Base-by-base conservation (phyloP, 208 protist genomes). In the Crithidia expoeki region DNA sequence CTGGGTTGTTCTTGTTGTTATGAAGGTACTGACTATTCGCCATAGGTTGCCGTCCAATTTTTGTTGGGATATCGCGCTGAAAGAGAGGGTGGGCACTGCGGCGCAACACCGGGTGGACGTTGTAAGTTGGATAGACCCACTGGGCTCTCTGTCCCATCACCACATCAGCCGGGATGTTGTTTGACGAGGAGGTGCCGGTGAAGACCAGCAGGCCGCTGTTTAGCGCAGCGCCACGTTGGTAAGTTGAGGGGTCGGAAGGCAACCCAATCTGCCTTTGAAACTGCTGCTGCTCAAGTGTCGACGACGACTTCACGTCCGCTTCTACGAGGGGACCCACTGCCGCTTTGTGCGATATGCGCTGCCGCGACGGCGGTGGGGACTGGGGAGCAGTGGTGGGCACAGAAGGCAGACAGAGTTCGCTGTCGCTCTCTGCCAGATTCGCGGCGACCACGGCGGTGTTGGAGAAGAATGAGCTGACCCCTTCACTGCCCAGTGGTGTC, bases 91-190 rank as follows among this genome's bases (percentile, higher is more conserved):
- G 72, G 12, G 10, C 23, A 11, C 32, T 36, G 21, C 71, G 68
- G 16, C 28, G 47, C 23, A 75, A 14, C 30, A 83, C 72, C 6
- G 42, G 56, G 57, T 76, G 71, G n/a, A 76, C 47, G n/a, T 66
- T 49, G 56, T 76, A 76, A 17, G 63, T 28, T 5, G 50, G 33
- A 23, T 59, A 59, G 23, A 50, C 32, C 38, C 17, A 10, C 0
- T 2, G 46, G 19, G 4, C 21, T 6, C 44, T 21, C 4, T 7
- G 16, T 17, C 16, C 44, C 14, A 4, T 21, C 10, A 21, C 14
- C 5, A 17, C 44, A 49, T 21, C 21, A 4, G 44, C 14, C 38
- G 38, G 7, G 38, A 14, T 5, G 44, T 12, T 49, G 44, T 5
- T 4, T 5, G 44, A 49, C 4, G 19, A 49, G 44, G 44, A 49